Evolutionary conservation across 176 grass and related monocot species (phyloP).

Genomic region (Sorghum bicolor): DNA sequence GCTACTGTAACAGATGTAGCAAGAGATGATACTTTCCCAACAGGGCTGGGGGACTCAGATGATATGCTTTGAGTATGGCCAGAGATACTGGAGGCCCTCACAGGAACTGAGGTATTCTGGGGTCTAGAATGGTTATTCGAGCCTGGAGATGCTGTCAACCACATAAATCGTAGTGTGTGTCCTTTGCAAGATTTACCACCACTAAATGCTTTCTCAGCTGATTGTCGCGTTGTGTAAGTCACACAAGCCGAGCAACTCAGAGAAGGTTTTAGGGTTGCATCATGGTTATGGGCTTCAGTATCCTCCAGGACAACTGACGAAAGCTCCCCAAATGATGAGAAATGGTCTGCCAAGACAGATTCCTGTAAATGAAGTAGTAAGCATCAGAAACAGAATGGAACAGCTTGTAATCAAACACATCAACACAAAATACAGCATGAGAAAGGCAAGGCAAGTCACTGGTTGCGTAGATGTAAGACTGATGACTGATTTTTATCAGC

Average conservation of each 20-base stretch:
- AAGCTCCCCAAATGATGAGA: slow-evolving; percentile 81
- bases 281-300: slow-evolving; percentile 48
- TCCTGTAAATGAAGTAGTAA: slow-evolving; percentile 57
- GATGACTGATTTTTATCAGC: background rate
- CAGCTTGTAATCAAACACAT: slow-evolving; percentile 27
- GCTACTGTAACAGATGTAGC: slow-evolving; percentile 5
- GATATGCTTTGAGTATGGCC: slow-evolving; percentile 29
- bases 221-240: slow-evolving; percentile 63
- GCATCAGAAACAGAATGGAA: slow-evolving; percentile 13
- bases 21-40: slow-evolving; percentile 29
- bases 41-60: slow-evolving; percentile 37
- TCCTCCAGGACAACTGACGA: slow-evolving; percentile 76
- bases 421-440: slow-evolving; percentile 27
- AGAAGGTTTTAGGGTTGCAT: slow-evolving; percentile 53
- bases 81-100: slow-evolving; percentile 17
- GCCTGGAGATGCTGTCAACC: slow-evolving; percentile 60
- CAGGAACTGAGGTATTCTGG: slow-evolving; percentile 34
- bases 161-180: slow-evolving; percentile 69
- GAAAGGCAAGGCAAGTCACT: background rate
- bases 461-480: background rate
- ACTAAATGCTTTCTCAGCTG: slow-evolving; percentile 84
- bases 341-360: slow-evolving; percentile 80
- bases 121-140: slow-evolving; percentile 35
- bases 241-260: slow-evolving; percentile 67
- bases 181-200: slow-evolving; percentile 77